Conservation (phyloP, 2,329 filamentous ascomycete genomes). For the Diaporthe amygdali region DNA sequence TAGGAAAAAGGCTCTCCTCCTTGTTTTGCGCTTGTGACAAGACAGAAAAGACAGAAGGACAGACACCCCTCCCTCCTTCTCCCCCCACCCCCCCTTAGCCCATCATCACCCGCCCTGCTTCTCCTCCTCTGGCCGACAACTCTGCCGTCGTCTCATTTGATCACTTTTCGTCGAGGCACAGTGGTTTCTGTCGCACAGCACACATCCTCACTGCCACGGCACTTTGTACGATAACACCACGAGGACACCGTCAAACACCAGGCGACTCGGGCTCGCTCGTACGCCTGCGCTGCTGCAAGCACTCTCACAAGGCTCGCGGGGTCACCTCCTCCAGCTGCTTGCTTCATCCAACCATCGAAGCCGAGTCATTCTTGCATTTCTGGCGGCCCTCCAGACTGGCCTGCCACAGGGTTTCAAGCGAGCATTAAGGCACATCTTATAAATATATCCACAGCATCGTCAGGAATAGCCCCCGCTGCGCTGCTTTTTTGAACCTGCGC, state of each 20-base stretch:
- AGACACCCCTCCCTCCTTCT: not conserved
- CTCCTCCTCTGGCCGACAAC: not conserved
- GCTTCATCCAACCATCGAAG: not conserved
- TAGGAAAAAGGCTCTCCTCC: not conserved
- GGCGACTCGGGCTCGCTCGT: constrained; percentile 5
- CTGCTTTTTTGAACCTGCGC: not conserved
- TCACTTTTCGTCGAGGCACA: not conserved
- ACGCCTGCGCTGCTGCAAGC: not conserved
- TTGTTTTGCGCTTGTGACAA: not conserved
- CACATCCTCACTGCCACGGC: not conserved
- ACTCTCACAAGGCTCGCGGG: not conserved
- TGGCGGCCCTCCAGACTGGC: not conserved
- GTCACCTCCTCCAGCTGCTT: not conserved
- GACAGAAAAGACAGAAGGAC: not conserved
- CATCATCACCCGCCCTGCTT: not conserved
- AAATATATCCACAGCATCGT: constrained; percentile 8
- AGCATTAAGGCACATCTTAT: not conserved
- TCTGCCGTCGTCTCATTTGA: constrained; percentile 1
- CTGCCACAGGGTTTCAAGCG: not conserved
- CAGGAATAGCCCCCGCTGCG: not conserved
- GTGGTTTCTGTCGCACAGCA: not conserved
- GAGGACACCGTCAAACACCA: not conserved
- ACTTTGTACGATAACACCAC: constrained; percentile 4
- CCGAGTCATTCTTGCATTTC: constrained; percentile 1
- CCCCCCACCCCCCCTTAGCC: not conserved